A percentile compares a stretch with the other conserved stretches of the same genome.
Conservation (phyloP, 805 yeast species). For the Blastobotrys americana region DNA sequence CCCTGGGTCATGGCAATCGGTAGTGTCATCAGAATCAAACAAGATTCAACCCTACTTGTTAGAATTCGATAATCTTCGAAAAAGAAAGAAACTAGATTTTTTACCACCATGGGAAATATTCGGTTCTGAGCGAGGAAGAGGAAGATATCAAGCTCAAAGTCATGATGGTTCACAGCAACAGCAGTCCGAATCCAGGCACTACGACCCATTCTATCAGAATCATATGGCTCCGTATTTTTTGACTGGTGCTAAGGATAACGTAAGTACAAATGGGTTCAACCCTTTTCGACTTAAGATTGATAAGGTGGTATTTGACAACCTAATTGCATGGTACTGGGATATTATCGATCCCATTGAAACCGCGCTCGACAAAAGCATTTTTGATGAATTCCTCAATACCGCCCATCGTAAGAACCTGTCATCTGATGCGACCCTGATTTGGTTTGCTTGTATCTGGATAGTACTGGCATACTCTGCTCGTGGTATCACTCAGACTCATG, state of each 20-base stretch:
- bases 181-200: background rate
- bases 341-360: background rate
- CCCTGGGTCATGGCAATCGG: background rate
- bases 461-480: background rate
- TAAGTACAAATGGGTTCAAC: background rate
- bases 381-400: background rate
- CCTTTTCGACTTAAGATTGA: background rate
- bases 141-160: background rate
- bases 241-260: background rate
- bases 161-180: background rate
- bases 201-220: background rate
- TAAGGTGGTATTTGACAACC: background rate
- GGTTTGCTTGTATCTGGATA: background rate
- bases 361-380: background rate
- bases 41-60: background rate
- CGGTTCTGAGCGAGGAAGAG: background rate
- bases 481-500: background rate
- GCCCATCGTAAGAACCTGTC: background rate
- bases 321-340: background rate
- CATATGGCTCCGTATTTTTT: background rate
- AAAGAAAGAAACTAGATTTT: background rate
- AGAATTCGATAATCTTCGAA: background rate
- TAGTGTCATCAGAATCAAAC: background rate
- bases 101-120: background rate
- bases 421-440: background rate